Percentiles rank a stretch among this genome's conserved stretches.
Conservation (phyloP, 2,329 filamentous ascomycete genomes). For the Penicillium sp. region DNA sequence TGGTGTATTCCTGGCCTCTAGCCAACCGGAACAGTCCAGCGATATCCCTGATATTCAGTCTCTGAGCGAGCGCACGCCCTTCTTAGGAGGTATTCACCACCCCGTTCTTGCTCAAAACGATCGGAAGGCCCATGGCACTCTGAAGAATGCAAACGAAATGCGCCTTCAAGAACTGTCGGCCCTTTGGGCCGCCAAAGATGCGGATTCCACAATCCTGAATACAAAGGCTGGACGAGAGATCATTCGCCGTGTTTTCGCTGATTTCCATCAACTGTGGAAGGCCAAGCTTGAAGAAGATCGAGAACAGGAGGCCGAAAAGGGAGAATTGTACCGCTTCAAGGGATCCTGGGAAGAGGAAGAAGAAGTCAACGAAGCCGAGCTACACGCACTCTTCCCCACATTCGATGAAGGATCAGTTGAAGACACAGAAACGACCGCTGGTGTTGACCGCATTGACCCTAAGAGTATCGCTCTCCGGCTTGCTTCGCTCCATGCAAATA, state of each 20-base stretch:
- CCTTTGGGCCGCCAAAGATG: constrained; percentile 35
- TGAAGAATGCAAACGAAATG: constrained; percentile 33
- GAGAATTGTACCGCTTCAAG: constrained; percentile 78
- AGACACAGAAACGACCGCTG: constrained; percentile 26
- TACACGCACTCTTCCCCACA: constrained; percentile 77
- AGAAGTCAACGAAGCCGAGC: constrained; percentile 69
- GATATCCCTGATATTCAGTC: constrained; percentile 24
- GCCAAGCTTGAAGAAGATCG: constrained; percentile 73
- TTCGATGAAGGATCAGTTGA: constrained; percentile 59
- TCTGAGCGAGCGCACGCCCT: constrained; percentile 39
- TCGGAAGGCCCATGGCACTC: constrained; percentile 7
- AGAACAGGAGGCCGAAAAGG: constrained; percentile 68
- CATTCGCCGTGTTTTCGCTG: constrained; percentile 66
- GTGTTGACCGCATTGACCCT: constrained; percentile 39
- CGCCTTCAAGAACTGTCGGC: constrained; percentile 40
- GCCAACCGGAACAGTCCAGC: constrained; percentile 15
- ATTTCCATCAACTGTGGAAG: constrained; percentile 78
- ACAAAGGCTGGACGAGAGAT: constrained; percentile 48
- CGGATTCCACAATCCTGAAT: constrained; percentile 39
- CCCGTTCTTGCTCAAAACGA: constrained; percentile 16
- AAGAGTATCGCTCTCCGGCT: constrained; percentile 61
- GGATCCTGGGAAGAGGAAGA: constrained; percentile 76
- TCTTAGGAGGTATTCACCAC: constrained; percentile 35
- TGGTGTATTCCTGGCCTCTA: constrained; percentile 63
- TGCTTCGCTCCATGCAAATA: constrained; percentile 56